Percentiles rank a stretch among this genome's conserved stretches.
phyloP scores from a whole-genome alignment of 164 flowering plant genomes.

The Brasenia schreberi region DNA sequence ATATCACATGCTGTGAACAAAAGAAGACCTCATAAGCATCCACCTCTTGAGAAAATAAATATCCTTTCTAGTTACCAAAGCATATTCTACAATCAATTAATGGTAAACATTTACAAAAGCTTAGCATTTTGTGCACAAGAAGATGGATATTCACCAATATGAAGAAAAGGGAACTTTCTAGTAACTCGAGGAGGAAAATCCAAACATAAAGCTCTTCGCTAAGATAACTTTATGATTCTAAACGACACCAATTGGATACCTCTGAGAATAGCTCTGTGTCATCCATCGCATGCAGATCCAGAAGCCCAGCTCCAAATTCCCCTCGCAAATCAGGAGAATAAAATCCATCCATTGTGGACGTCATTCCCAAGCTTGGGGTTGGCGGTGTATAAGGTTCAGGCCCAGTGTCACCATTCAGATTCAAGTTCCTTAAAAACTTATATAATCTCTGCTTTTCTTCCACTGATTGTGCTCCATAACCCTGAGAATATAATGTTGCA shows the following conservation, averaged over 20 bases:
- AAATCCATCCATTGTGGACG: slow-evolving; percentile 48
- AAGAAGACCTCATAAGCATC: slow-evolving; percentile 2
- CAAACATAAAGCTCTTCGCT: too few relatives aligned
- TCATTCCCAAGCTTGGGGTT: slow-evolving; percentile 44
- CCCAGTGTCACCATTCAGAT: slow-evolving; percentile 72
- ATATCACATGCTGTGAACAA: slow-evolving; percentile 62
- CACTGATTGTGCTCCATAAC: slow-evolving; percentile 92
- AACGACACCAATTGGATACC: slow-evolving; percentile 20
- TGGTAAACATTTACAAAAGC: too few relatives aligned
- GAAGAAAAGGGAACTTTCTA: too few relatives aligned
- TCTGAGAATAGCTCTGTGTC: slow-evolving; percentile 97
- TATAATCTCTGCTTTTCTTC: slow-evolving; percentile 96
- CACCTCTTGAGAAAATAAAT: too few relatives aligned
- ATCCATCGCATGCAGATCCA: slow-evolving; percentile 99
- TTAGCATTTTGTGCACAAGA: too few relatives aligned
- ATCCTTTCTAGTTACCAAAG: too few relatives aligned
- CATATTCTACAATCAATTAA: too few relatives aligned
- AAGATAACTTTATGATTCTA: too few relatives aligned
- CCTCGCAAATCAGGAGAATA: slow-evolving; percentile 81
- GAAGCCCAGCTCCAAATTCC: slow-evolving; percentile 97
- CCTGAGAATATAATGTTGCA: slow-evolving; percentile 25
- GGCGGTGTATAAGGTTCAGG: slow-evolving; percentile 74
- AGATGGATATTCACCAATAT: too few relatives aligned
- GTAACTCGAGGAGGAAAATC: too few relatives aligned
- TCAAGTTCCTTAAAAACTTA: slow-evolving; percentile 63